Conservation (phyloP, 2,329 filamentous ascomycete genomes). For the Trichoderma guizhouense region DNA sequence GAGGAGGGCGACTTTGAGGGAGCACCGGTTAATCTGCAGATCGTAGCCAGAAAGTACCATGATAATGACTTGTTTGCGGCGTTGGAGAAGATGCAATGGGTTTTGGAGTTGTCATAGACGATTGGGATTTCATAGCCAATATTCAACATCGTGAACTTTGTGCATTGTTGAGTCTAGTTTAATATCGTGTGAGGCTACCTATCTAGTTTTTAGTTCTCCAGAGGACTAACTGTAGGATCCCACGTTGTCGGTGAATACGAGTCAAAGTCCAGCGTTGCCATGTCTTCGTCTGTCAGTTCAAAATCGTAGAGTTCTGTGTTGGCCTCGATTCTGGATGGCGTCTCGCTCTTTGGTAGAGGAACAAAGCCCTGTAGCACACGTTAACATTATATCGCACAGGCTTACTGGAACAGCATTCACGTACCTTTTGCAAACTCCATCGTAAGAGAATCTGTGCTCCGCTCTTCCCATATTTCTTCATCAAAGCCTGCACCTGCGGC, state of each 20-base stretch:
- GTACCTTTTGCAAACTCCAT: constrained; percentile 61
- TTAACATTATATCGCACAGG: not conserved
- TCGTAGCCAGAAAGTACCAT: constrained; percentile 32
- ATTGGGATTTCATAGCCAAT: not conserved
- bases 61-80: constrained; percentile 35
- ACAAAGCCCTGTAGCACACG: constrained; percentile 51
- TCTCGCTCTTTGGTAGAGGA: constrained; percentile 65
- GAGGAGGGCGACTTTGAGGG: constrained; percentile 18
- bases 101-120: not conserved
- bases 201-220: not conserved
- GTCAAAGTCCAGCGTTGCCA: constrained; percentile 38
- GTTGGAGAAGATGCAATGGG: constrained; percentile 21
- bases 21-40: constrained; percentile 23
- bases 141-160: not conserved
- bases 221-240: constrained; percentile 6
- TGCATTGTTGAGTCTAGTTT: not conserved
- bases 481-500: constrained; percentile 52
- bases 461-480: constrained; percentile 56
- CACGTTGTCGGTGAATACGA: not conserved
- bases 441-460: constrained; percentile 65
- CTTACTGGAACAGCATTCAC: too few relatives aligned
- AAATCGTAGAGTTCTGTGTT: constrained; percentile 63
- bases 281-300: constrained; percentile 53
- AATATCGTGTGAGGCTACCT: not conserved
- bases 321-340: constrained; percentile 53